Base-by-base conservation (phyloP, 306 rosid species). In the Vachellia pachyceras region DNA sequence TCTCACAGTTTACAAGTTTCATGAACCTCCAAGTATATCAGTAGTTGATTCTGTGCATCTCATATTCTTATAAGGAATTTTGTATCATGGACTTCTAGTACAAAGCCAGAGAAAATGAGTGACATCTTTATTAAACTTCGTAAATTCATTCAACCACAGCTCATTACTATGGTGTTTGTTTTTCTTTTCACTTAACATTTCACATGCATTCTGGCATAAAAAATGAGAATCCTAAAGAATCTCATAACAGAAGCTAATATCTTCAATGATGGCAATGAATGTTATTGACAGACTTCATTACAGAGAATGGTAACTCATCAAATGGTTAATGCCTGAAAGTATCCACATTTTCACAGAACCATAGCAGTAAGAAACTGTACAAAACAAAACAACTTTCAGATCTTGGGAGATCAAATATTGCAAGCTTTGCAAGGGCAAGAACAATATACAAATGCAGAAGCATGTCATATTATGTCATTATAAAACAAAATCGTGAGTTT, bases 1-100 rank as follows among this genome's bases (percentile, higher is more conserved):
- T 69, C 52, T 68, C 73, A 69, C 52, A 50, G 49, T 41, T 54
- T n/a, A n/a, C n/a, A n/a, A n/a, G n/a, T n/a, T n/a, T n/a, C n/a
- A n/a, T n/a, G n/a, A 64, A 49, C 52, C 41, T 40, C 20, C 7
- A 79, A 71, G 73, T 17, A 23, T 18, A 58, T 9, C 39, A 55
- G 29, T 20, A 42, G 23, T 18, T 67, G 46, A 22, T 42, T 68
- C 36, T 68, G 17, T 13, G 36, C 52, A 50, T 60, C 7, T 78
- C 75, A 36, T 45, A 15, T 41, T 79, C 15, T 17, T 37, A 50
- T 22, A 44, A 14, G 17, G 18, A 63, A 23, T 25, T 42, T 18
- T 25, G 58, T 14, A 69, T 67, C 8, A 47, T 41, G 39, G 39
- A 42, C 37, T 12, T n/a, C n/a, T 6, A 57, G 61, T 55, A n/a